Percentiles rank a stretch among this genome's conserved stretches.
These are phyloP conservation scores for Erigeron philadelphicus DNA, from an alignment of 140 eudicot species.

Conservation along the genomic window DNA sequence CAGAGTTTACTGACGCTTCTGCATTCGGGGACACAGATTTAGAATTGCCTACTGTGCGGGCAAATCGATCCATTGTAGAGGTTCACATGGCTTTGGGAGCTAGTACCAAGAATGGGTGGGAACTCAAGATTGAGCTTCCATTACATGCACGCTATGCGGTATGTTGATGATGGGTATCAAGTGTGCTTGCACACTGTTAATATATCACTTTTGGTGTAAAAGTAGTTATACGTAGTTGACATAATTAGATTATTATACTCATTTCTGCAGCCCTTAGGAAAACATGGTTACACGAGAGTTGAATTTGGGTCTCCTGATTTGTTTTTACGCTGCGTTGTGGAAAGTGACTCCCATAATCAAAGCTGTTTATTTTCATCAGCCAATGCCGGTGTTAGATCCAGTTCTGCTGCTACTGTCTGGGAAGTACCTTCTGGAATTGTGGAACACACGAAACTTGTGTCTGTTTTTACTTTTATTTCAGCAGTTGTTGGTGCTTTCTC, in stretches of 20 bases:
- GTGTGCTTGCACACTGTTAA: conserved; percentile 9
- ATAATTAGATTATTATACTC: not conserved
- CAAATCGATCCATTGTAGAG: conserved; percentile 76
- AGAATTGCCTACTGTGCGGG: conserved; percentile 69
- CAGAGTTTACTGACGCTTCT: conserved; percentile 69
- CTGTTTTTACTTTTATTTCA: conserved; percentile 56
- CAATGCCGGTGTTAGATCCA: conserved; percentile 13
- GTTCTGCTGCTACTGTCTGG: conserved; percentile 40
- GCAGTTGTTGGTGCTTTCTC: conserved; percentile 58
- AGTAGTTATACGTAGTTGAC: not conserved
- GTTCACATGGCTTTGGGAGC: conserved; percentile 53
- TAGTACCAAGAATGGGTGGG: conserved; percentile 31
- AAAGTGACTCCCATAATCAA: conserved; percentile 26
- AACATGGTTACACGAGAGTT: conserved; percentile 46
- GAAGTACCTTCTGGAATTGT: conserved; percentile 70
- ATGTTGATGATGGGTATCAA: conserved; percentile 22
- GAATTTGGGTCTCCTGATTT: conserved; percentile 61
- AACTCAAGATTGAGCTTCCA: conserved; percentile 54
- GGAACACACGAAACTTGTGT: conserved; percentile 54
- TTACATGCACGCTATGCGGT: conserved; percentile 83
- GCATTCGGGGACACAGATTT: conserved; percentile 83
- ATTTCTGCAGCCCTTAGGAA: conserved; percentile 62
- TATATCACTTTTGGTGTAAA: not conserved
- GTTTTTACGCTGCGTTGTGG: conserved; percentile 40
- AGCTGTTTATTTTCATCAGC: conserved; percentile 41